phyloP scores from a whole-genome alignment of 2,329 filamentous ascomycete species.

The Monosporascus sp. region DNA sequence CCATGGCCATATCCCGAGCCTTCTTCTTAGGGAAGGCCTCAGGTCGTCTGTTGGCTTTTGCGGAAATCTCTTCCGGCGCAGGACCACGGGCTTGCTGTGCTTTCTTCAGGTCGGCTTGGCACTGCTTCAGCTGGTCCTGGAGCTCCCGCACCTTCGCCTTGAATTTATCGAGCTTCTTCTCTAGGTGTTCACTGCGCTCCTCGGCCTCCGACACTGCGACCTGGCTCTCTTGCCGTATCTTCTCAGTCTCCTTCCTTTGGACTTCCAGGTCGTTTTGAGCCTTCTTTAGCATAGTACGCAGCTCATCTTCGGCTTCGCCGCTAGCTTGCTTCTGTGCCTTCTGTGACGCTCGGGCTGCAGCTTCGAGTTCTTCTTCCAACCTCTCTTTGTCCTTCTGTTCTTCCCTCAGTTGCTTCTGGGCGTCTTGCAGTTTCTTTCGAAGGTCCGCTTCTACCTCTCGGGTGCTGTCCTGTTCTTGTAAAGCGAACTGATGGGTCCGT shows the following conservation, averaged over 20 bases:
- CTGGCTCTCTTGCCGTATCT: slow-evolving; percentile 39
- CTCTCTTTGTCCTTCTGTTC: slow-evolving; percentile 27
- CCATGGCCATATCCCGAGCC: slow-evolving; percentile 37
- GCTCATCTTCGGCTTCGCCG: slow-evolving; percentile 18
- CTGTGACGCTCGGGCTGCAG: slow-evolving; percentile 23
- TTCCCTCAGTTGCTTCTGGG: slow-evolving; percentile 23
- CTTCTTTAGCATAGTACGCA: slow-evolving; percentile 26
- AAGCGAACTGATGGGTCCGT: slow-evolving; percentile 21
- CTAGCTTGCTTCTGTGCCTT: slow-evolving; percentile 19
- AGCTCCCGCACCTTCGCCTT: slow-evolving; percentile 63
- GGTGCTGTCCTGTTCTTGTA: slow-evolving; percentile 26
- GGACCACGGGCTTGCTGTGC: slow-evolving; percentile 35
- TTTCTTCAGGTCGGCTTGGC: slow-evolving; percentile 38
- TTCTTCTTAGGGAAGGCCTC: slow-evolving; percentile 41
- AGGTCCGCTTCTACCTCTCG: slow-evolving; percentile 26
- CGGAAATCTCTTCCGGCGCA: slow-evolving; percentile 20
- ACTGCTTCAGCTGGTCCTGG: slow-evolving; percentile 68
- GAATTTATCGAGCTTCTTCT: slow-evolving; percentile 65
- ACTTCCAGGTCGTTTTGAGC: slow-evolving; percentile 25
- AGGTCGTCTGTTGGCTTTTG: slow-evolving; percentile 27
- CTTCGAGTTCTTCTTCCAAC: slow-evolving; percentile 29
- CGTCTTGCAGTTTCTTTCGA: slow-evolving; percentile 27
- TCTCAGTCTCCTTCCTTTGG: slow-evolving; percentile 43
- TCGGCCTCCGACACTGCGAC: slow-evolving; percentile 57
- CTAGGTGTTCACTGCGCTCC: slow-evolving; percentile 57